phyloP scores from a whole-genome alignment of 257 asterid species.

The Solanum bulbocastanum region DNA sequence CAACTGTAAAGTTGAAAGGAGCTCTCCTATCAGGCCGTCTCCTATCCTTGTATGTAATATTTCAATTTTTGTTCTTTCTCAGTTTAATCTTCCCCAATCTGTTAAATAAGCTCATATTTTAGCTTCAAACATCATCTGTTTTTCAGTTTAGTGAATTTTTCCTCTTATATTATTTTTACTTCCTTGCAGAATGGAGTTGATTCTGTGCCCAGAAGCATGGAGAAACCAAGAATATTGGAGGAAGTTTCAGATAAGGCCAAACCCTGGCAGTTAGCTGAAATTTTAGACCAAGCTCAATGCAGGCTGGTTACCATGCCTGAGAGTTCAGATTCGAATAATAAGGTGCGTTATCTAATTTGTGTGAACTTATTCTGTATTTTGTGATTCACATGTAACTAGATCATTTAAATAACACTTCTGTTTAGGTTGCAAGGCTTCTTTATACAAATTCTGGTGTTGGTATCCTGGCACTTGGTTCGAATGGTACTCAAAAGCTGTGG shows the following conservation, averaged over 20 bases:
- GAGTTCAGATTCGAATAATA: conserved; percentile 57
- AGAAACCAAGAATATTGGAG: conserved; percentile 68
- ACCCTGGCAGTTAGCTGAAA: conserved; percentile 85
- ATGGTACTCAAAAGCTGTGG: conserved; percentile 89
- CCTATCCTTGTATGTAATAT: conserved; percentile 59
- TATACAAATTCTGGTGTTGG: conserved; percentile 92
- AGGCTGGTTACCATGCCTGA: conserved; percentile 89
- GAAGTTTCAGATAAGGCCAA: conserved; percentile 64
- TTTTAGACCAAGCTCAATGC: conserved; percentile 74
- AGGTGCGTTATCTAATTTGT: conserved; percentile 32
- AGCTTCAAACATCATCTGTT: neutral
- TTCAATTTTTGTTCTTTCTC: conserved; percentile 1
- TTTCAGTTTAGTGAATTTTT: neutral
- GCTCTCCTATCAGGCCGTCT: conserved; percentile 94
- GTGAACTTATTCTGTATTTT: neutral
- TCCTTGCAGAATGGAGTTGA: conserved; percentile 80
- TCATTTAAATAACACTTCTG: conserved; percentile 4
- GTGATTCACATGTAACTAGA: conserved; percentile 2
- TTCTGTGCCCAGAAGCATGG: conserved; percentile 64
- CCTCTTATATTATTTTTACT: neutral
- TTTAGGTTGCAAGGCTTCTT: conserved; percentile 91
- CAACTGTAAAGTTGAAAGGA: conserved; percentile 80
- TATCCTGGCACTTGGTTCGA: conserved; percentile 78
- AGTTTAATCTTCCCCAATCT: neutral
- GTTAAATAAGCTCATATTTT: neutral